phyloP scores from a whole-genome alignment of 2,329 filamentous ascomycete species.

The Aspergillus ruber region DNA sequence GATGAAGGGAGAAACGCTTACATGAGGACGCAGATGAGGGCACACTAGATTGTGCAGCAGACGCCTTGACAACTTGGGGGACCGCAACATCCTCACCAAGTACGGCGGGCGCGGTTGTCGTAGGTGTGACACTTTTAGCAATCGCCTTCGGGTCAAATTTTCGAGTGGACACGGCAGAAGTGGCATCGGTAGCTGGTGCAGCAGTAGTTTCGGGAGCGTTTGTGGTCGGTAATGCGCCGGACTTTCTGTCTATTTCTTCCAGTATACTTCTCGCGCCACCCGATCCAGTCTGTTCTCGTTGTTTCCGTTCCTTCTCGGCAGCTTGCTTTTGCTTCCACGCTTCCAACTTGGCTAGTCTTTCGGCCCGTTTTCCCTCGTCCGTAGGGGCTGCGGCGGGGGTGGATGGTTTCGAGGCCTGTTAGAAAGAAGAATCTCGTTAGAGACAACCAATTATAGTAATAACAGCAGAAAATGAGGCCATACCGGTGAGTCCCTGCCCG shows the following conservation, averaged over 20 bases:
- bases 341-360: conserved; percentile 73
- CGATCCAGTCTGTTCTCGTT: conserved; percentile 58
- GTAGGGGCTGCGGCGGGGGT: conserved; percentile 46
- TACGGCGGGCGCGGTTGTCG: conserved; percentile 49
- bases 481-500: conserved; percentile 42
- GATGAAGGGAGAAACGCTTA: conserved; percentile 17
- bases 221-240: conserved; percentile 49
- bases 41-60: conserved; percentile 40
- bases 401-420: conserved; percentile 49
- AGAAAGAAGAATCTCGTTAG: background rate
- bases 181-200: conserved; percentile 41
- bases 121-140: conserved; percentile 65
- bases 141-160: conserved; percentile 87
- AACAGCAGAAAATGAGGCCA: too few species aligned
- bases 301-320: conserved; percentile 66
- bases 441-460: background rate
- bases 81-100: conserved; percentile 52
- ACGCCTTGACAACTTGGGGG: conserved; percentile 41
- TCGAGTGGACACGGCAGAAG: conserved; percentile 59
- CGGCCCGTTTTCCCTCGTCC: conserved; percentile 71
- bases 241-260: conserved; percentile 67
- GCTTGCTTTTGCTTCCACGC: conserved; percentile 87
- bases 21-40: conserved; percentile 36
- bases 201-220: conserved; percentile 48
- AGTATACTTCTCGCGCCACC: conserved; percentile 61